Percentiles rank a stretch among this genome's conserved stretches.
phyloP scores from a whole-genome alignment of 2,329 filamentous ascomycete genomes.

The Ascochyta fabae region DNA sequence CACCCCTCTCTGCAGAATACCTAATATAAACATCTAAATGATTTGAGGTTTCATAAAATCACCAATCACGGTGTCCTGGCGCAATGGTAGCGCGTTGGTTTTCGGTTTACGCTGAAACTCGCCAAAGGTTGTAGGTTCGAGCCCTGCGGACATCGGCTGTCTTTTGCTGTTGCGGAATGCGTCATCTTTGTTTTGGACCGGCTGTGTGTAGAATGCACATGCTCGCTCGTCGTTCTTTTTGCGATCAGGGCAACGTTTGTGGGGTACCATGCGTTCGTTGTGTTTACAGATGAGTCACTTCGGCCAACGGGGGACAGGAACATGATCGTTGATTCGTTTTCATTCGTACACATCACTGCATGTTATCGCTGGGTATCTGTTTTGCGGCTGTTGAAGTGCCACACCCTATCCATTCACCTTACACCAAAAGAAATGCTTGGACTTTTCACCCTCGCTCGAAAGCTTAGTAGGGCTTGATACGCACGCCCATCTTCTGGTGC shows the following conservation, averaged over 20 bases:
- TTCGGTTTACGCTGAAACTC: conserved; percentile 22
- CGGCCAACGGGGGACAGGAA: not conserved
- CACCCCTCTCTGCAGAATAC: too few species aligned
- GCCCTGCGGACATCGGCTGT: conserved; percentile 18
- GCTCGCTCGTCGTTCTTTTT: too few species aligned
- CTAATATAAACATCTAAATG: not conserved
- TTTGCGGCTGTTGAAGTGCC: conserved; percentile 31
- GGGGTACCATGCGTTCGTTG: too few species aligned
- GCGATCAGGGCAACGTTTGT: too few species aligned
- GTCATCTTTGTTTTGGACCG: too few species aligned
- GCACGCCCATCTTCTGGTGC: conserved; percentile 3
- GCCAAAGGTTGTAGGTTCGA: conserved; percentile 30
- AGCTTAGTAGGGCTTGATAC: conserved; percentile 12
- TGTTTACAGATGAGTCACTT: not conserved
- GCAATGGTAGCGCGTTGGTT: conserved; percentile 32
- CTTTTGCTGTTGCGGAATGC: not conserved
- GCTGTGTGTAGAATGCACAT: too few species aligned
- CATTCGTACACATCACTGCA: conserved; percentile 2
- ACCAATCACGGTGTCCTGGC: conserved; percentile 20
- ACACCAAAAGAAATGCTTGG: conserved; percentile 16
- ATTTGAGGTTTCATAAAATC: not conserved
- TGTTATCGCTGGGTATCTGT: conserved; percentile 26
- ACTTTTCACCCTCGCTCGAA: conserved; percentile 6
- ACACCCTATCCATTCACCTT: conserved; percentile 8
- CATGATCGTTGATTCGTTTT: not conserved